These are phyloP conservation scores for Candida silvatica DNA, from an alignment of 805 yeast species.

Conservation along the genomic window DNA sequence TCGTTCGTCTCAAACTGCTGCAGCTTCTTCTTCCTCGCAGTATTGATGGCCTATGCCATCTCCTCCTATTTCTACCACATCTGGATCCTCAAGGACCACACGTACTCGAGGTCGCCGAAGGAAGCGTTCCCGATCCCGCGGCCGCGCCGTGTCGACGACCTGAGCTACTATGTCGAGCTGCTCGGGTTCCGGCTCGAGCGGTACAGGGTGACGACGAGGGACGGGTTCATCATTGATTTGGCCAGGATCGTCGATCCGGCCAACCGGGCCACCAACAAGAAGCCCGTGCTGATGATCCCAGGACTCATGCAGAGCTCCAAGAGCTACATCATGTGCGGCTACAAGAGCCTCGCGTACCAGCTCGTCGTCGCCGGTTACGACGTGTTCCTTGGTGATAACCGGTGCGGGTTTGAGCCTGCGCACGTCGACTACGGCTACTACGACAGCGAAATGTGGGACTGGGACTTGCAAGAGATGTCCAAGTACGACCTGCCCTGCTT, in stretches of 20 bases:
- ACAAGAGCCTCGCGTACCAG: conserved; percentile 62
- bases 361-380: conserved; percentile 51
- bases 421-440: conserved; percentile 40
- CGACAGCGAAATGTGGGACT: conserved; percentile 71
- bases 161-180: conserved; percentile 60
- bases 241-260: conserved; percentile 52
- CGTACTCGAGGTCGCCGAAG: conserved; percentile 3
- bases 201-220: conserved; percentile 59
- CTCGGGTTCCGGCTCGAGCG: conserved; percentile 52
- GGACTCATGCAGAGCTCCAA: conserved; percentile 87
- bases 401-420: conserved; percentile 75
- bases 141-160: conserved; percentile 23
- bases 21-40: conserved; percentile 16
- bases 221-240: conserved; percentile 67
- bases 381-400: conserved; percentile 86
- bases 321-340: conserved; percentile 77
- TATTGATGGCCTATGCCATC: conserved; percentile 18
- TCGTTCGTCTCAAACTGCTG: conserved; percentile 5
- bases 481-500: conserved; percentile 68
- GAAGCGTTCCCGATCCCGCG: conserved; percentile 24
- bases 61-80: conserved; percentile 9
- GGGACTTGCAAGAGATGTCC: conserved; percentile 88
- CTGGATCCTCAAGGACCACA: conserved; percentile 6
- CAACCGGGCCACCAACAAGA: conserved; percentile 7
- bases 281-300: conserved; percentile 72